Conservation (phyloP, 73 alveolate species). For the Paramecium tetraurelia region DNA sequence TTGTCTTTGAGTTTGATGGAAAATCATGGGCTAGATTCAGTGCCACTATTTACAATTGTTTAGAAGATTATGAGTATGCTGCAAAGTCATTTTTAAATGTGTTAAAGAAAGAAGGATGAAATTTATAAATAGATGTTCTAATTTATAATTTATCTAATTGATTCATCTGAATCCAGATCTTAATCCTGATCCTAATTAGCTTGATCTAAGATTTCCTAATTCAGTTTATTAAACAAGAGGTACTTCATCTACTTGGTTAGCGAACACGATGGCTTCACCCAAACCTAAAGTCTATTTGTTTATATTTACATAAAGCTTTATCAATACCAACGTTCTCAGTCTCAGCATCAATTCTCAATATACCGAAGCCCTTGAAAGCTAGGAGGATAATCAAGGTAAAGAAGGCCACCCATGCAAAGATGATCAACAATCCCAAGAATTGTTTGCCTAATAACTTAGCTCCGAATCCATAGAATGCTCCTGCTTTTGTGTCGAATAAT, state of each 20-base stretch:
- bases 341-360: conserved; percentile 24
- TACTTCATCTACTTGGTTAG: neutral
- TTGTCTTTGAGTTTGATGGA: neutral
- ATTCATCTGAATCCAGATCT: neutral
- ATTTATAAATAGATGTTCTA: neutral
- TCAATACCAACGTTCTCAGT: conserved; percentile 24
- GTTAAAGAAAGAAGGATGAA: neutral
- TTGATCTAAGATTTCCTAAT: neutral
- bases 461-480: conserved; percentile 9
- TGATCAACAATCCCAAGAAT: conserved; percentile 15
- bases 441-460: neutral
- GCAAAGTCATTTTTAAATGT: neutral
- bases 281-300: neutral
- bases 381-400: neutral
- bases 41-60: neutral
- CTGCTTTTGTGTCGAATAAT: conserved; percentile 16
- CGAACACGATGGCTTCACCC: conserved; percentile 47
- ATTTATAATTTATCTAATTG: neutral
- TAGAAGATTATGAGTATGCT: conserved; percentile 29
- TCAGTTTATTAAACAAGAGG: neutral
- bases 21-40: neutral
- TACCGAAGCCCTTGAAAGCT: conserved; percentile 30
- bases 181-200: neutral
- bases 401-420: conserved; percentile 22
- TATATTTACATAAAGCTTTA: neutral